Percentiles rank a stretch among this genome's conserved stretches.
Evolutionary conservation across 2,329 filamentous ascomycete genomes (phyloP).

Genomic region (Mariannaea sp.): DNA sequence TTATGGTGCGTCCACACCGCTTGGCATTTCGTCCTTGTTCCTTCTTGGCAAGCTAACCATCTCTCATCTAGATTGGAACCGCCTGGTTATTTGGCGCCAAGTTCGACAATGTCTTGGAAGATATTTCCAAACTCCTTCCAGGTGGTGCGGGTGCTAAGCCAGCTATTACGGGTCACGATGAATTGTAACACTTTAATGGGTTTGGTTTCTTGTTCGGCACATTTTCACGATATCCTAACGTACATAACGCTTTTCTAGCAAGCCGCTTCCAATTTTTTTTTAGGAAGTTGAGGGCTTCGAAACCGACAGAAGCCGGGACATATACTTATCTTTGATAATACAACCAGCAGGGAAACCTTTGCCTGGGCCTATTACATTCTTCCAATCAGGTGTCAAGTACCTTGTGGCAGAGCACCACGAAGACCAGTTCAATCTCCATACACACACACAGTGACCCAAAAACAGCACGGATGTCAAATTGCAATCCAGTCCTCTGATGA

Average conservation of each 20-base stretch:
- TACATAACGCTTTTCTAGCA: conserved; percentile 33
- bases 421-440: not conserved
- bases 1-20: conserved; percentile 72
- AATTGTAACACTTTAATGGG: conserved; percentile 40
- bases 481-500: conserved; percentile 83
- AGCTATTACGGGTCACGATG: conserved; percentile 41
- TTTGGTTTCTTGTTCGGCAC: conserved; percentile 25
- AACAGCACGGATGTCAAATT: conserved; percentile 99
- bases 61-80: conserved; percentile 66
- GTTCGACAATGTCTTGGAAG: conserved; percentile 62
- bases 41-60: conserved; percentile 7
- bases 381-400: conserved; percentile 18
- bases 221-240: conserved; percentile 40
- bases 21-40: not conserved
- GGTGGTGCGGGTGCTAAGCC: conserved; percentile 33
- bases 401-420: not conserved
- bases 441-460: conserved; percentile 1
- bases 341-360: conserved; percentile 25
- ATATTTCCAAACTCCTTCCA: conserved; percentile 34
- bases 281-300: conserved; percentile 13
- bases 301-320: conserved; percentile 20
- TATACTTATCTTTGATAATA: conserved; percentile 38
- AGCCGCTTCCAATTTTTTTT: conserved; percentile 23
- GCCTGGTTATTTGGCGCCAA: conserved; percentile 83
- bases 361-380: conserved; percentile 24